A percentile compares a stretch with the other conserved stretches of the same genome.
These are phyloP conservation scores for Adansonia grandidieri DNA, from an alignment of 441 rosid species.

Conservation along the genomic window DNA sequence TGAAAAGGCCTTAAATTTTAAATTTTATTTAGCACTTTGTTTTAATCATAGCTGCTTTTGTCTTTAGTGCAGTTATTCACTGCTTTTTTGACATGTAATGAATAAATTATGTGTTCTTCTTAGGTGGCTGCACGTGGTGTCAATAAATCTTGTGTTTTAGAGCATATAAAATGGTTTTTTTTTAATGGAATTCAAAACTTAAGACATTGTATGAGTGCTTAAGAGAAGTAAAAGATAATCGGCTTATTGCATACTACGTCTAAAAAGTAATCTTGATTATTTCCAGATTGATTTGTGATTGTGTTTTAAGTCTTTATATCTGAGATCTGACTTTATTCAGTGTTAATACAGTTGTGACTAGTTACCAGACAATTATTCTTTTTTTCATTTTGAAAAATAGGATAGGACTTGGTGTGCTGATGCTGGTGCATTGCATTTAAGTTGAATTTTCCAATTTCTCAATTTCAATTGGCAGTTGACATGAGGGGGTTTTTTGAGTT, in stretches of 20 bases:
- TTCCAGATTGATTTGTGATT: neutral
- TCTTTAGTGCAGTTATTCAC: neutral
- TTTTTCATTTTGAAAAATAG: conserved; percentile 2
- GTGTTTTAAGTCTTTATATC: conserved; percentile 8
- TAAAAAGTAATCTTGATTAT: neutral
- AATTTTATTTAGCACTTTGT: neutral
- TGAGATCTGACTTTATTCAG: neutral
- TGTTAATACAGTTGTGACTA: neutral
- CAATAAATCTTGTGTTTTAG: neutral
- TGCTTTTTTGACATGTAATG: neutral
- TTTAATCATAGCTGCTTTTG: neutral
- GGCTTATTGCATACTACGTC: neutral
- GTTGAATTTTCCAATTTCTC: conserved; percentile 14
- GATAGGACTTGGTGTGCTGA: conserved; percentile 3
- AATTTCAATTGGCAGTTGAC: neutral
- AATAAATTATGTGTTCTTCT: neutral
- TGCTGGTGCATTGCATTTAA: neutral
- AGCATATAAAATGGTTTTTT: neutral
- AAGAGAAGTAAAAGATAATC: neutral
- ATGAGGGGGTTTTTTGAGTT: neutral
- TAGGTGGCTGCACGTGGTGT: too few relatives aligned
- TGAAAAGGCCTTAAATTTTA: neutral
- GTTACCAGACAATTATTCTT: neutral
- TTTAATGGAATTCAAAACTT: neutral
- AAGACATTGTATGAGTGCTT: neutral